Base-by-base conservation (phyloP, 1,139 yeast genomes). In the Suhomyces bokatorum region DNA sequence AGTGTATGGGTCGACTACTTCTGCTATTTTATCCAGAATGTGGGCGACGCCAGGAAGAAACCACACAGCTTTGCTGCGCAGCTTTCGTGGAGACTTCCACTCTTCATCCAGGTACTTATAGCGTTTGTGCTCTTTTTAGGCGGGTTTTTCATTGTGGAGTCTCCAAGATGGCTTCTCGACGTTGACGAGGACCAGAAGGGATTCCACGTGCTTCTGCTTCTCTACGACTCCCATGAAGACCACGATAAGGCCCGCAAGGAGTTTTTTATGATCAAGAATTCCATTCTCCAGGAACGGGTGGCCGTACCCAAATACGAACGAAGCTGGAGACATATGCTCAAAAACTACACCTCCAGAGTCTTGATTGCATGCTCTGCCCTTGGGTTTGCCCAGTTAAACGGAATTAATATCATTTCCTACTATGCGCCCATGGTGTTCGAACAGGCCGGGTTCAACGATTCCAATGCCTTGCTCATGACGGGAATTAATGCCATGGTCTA, bases 241-340 rank as follows among this genome's bases (percentile, higher is more conserved):
- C 78, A 78, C 49, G 69, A 66, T 35, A 78, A 78, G 27, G 93
- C 96, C 0, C 78, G 80, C 43, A 78, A 73, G 32, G 77, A 73
- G 46, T 89, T 83, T 62, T 83, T 83, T 52, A 78, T 83, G 54
- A 89, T 89, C 56, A 88, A 89, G 61, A 90, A 87, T 60, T 78
- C 86, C n/a, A 91, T 89, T 17, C 58, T 88, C 31, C 57, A 57
- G 45, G 82, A 77, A 51, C 58, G 80, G 38, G 58, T 64, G 14
- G 52, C 60, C n/a, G 66, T 69, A 0, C 79, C 80, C 1, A 67
- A 69, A 42, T 58, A 55, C 34, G 73, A 70, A 47, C 59, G 80
- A 43, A 65, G 73, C n/a, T 76, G 79, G 77, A 62, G 59, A 34
- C 70, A 70, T 51, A 64, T 76, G 69, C 65, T 75, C 42, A 60